phyloP scores from a whole-genome alignment of 352 stramenopile species.

The Globisporangium heterothallicum region DNA sequence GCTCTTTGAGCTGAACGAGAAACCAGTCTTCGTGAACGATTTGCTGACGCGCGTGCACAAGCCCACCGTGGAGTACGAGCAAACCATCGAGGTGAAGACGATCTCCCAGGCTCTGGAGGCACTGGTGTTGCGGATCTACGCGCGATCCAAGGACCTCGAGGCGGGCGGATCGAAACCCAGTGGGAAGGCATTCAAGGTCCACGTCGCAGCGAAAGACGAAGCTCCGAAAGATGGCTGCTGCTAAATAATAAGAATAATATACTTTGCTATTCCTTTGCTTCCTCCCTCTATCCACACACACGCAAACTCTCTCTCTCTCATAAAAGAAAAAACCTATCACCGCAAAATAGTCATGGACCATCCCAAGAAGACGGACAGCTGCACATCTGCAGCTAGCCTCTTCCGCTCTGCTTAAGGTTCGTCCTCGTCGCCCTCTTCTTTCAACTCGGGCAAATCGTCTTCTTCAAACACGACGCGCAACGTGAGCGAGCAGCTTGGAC shows the following conservation, averaged over 20 bases:
- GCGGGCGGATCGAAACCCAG: slow-evolving; percentile 44
- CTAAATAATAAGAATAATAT: slow-evolving; percentile 21
- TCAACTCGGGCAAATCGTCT: slow-evolving; percentile 67
- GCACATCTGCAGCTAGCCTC: too few species aligned
- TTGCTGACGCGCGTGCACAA: slow-evolving; percentile 24
- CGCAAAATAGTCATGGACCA: too few species aligned
- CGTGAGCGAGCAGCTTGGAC: slow-evolving; percentile 94
- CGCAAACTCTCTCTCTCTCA: slow-evolving; percentile 2
- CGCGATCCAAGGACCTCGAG: slow-evolving; percentile 54
- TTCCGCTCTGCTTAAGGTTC: slow-evolving; percentile 6
- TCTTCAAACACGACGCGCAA: slow-evolving; percentile 96
- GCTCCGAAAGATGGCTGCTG: slow-evolving; percentile 28
- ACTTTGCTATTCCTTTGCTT: slow-evolving; percentile 2
- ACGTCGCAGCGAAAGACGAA: slow-evolving; percentile 9
- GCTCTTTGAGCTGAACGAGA: slow-evolving; percentile 56
- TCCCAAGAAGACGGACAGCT: too few species aligned
- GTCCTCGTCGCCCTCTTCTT: slow-evolving; percentile 40
- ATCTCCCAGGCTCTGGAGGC: slow-evolving; percentile 57
- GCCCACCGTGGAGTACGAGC: slow-evolving; percentile 43
- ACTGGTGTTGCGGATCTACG: slow-evolving; percentile 61
- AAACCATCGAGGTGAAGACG: slow-evolving; percentile 30
- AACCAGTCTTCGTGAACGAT: slow-evolving; percentile 19
- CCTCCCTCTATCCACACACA: not conserved
- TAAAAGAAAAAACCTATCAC: too few species aligned
- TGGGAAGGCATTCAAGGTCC: slow-evolving; percentile 36